Evolutionary conservation across 176 grass and related monocot genomes (phyloP).

Genomic region (Olyra latifolia): DNA sequence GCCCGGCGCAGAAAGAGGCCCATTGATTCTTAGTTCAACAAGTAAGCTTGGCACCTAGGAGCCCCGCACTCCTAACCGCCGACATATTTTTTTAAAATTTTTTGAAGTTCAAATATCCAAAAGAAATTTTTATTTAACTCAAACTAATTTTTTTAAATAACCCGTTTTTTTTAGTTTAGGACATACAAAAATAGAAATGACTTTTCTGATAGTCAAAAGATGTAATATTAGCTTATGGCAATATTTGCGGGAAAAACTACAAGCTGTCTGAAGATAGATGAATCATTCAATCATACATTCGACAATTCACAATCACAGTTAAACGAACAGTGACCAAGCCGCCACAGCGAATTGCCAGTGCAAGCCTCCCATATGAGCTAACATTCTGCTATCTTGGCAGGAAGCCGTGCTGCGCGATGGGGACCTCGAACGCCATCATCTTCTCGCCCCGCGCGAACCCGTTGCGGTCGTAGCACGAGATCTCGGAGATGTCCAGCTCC

Average conservation of each 20-base stretch:
- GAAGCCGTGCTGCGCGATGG: conserved; percentile 69
- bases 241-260: not conserved
- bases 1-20: too few relatives aligned
- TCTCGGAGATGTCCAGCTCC: conserved; percentile 64
- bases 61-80: too few relatives aligned
- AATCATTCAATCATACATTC: not conserved
- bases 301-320: not conserved
- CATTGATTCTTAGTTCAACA: too few relatives aligned
- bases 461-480: conserved; percentile 88
- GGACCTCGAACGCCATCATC: conserved; percentile 74
- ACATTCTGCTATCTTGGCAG: conserved; percentile 40
- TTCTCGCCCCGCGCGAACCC: conserved; percentile 80
- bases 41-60: too few relatives aligned
- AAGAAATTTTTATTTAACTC: too few relatives aligned
- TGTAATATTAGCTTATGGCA: too few relatives aligned
- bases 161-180: too few relatives aligned
- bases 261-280: not conserved
- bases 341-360: not conserved
- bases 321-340: not conserved
- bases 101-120: too few relatives aligned
- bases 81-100: too few relatives aligned
- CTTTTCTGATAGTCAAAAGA: too few relatives aligned
- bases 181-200: too few relatives aligned
- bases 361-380: not conserved
- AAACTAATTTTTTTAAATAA: too few relatives aligned